A percentile compares a stretch with the other conserved stretches of the same genome.
Conservation (phyloP, 1,284 basidiomycete genomes). For the Ceratobasidium sp. region DNA sequence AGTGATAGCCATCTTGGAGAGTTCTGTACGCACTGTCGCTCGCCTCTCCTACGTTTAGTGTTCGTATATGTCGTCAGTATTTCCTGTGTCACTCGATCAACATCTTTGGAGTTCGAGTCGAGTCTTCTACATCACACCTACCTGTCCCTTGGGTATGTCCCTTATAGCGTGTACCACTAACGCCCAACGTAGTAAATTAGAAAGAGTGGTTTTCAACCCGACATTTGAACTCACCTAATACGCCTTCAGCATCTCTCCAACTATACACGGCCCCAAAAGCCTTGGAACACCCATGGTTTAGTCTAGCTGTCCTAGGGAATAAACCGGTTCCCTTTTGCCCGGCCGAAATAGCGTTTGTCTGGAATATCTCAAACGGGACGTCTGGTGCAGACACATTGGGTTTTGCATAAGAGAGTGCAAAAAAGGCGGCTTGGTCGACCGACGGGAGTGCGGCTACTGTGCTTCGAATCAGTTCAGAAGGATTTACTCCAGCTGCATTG, state of each 20-base stretch:
- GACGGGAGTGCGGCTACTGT: slow-evolving; percentile 4
- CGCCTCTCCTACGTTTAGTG: slow-evolving; percentile 58
- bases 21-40: slow-evolving; percentile 56
- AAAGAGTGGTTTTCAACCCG: not conserved
- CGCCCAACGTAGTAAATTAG: slow-evolving; percentile 56
- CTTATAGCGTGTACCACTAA: slow-evolving; percentile 63
- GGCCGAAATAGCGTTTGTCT: slow-evolving; percentile 66
- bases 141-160: slow-evolving; percentile 58
- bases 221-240: slow-evolving; percentile 31
- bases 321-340: slow-evolving; percentile 58
- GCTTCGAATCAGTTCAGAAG: slow-evolving; percentile 17
- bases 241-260: slow-evolving; percentile 49
- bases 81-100: slow-evolving; percentile 53
- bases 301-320: slow-evolving; percentile 64
- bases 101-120: not conserved
- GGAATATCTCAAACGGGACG: slow-evolving; percentile 58
- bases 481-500: not conserved
- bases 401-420: slow-evolving; percentile 32
- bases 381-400: slow-evolving; percentile 22
- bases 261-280: slow-evolving; percentile 68
- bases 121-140: slow-evolving; percentile 46
- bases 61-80: slow-evolving; percentile 64
- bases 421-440: slow-evolving; percentile 16
- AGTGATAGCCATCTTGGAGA: not conserved
- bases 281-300: slow-evolving; percentile 68